Percentiles rank a stretch among this genome's conserved stretches.
phyloP scores from a whole-genome alignment of 495 filamentous ascomycete genomes.

The Hypoxylon subgilvum region DNA sequence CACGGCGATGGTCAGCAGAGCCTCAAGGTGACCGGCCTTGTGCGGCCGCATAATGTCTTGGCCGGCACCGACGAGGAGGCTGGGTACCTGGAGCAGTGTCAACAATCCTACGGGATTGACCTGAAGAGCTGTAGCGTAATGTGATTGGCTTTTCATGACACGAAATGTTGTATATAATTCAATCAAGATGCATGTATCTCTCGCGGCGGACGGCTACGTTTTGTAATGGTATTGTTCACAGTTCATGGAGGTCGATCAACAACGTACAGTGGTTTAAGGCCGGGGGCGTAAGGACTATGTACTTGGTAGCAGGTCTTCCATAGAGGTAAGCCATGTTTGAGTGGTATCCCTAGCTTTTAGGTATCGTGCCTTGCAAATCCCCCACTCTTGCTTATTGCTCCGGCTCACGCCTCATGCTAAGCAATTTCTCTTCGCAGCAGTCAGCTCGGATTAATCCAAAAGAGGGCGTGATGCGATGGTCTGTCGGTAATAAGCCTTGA shows the following conservation, averaged over 20 bases:
- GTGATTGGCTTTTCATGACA: too few species aligned
- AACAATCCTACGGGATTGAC: conserved; percentile 44
- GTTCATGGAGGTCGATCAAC: too few species aligned
- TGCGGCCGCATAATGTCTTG: conserved; percentile 50
- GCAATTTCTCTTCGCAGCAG: conserved; percentile 8
- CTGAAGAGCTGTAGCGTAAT: conserved; percentile 49
- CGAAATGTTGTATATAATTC: too few species aligned
- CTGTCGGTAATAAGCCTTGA: too few species aligned
- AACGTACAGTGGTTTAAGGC: too few species aligned
- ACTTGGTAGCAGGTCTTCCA: too few species aligned
- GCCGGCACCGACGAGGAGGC: conserved; percentile 49
- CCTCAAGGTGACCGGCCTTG: conserved; percentile 77
- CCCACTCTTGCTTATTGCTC: conserved; percentile 20
- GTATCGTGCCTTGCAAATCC: background rate
- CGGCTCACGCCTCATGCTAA: conserved; percentile 5
- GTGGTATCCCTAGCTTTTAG: too few species aligned
- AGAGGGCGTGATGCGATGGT: background rate
- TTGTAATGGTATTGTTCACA: too few species aligned
- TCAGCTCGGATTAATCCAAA: conserved; percentile 1
- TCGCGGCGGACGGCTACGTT: too few species aligned
- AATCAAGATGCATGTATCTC: too few species aligned
- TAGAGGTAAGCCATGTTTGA: too few species aligned
- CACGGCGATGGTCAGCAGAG: conserved; percentile 83
- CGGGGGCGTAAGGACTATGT: too few species aligned
- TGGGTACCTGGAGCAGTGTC: conserved; percentile 56